Conservation (phyloP, 495 filamentous ascomycete species). For the Arthonia radiata region DNA sequence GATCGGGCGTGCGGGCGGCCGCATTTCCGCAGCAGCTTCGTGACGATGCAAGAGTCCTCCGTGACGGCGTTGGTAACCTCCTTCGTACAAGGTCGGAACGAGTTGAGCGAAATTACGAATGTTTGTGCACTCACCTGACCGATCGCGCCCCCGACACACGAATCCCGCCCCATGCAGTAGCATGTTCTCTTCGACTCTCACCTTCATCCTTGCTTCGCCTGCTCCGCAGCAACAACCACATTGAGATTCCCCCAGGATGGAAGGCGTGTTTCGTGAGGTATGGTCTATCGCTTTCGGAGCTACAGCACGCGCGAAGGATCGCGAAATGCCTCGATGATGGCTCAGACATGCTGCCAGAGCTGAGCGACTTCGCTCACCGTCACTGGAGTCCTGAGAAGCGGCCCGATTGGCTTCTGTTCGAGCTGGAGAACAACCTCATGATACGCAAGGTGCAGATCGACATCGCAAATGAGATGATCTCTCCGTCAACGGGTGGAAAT, state of each 20-base stretch:
- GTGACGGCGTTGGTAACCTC: no score
- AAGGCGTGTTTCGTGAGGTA: constrained; percentile 11
- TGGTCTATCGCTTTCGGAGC: constrained; percentile 13
- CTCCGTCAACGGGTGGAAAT: constrained; percentile 20
- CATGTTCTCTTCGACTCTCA: no score
- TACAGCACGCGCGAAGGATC: constrained; percentile 18
- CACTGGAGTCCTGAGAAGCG: constrained; percentile 25
- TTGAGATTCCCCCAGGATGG: constrained; percentile 6
- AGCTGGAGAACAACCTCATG: constrained; percentile 35
- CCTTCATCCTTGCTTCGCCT: constrained; percentile 6
- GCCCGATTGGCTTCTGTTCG: constrained; percentile 32
- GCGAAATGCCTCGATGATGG: constrained; percentile 1
- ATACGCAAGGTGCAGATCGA: constrained; percentile 35
- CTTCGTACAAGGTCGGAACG: no score
- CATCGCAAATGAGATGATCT: constrained; percentile 32
- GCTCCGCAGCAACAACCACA: constrained; percentile 2
- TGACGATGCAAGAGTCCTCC: no score
- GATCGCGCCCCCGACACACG: no score
- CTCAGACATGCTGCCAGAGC: constrained; percentile 21
- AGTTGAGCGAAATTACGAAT: no score
- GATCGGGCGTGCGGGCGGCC: no score
- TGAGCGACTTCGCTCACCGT: constrained; percentile 23
- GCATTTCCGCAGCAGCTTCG: no score
- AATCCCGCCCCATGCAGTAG: no score
- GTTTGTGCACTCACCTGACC: no score